phyloP scores from a whole-genome alignment of 2,329 filamentous ascomycete genomes.

The Xylariaceae sp. region DNA sequence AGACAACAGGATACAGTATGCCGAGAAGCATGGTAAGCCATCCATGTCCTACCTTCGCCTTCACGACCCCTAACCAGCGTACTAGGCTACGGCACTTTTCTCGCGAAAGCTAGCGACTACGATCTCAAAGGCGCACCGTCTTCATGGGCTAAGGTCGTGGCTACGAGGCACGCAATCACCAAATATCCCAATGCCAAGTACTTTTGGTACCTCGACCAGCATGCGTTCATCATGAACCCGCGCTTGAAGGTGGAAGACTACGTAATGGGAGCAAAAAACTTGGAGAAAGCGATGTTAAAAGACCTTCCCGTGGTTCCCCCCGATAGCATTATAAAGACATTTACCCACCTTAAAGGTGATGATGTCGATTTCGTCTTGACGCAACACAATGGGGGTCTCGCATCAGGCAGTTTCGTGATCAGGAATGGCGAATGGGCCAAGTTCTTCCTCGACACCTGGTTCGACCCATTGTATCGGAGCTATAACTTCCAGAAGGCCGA shows the following conservation, averaged over 20 bases:
- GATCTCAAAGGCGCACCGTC: conserved; percentile 55
- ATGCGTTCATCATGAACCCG: conserved; percentile 86
- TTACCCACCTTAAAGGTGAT: conserved; percentile 70
- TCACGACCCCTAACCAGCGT: conserved; percentile 1
- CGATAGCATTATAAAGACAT: conserved; percentile 95
- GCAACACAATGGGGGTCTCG: conserved; percentile 78
- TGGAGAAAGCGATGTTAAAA: conserved; percentile 78
- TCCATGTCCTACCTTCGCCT: background rate
- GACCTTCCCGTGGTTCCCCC: conserved; percentile 87
- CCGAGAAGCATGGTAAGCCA: conserved; percentile 70
- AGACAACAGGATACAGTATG: conserved; percentile 82
- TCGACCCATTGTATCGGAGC: conserved; percentile 84
- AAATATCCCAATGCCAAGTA: conserved; percentile 71
- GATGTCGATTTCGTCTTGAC: conserved; percentile 79
- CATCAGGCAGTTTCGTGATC: conserved; percentile 72
- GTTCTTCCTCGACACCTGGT: conserved; percentile 94
- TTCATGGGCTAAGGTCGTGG: conserved; percentile 76
- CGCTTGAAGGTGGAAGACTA: conserved; percentile 63
- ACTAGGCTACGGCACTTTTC: conserved; percentile 80
- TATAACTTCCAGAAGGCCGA: conserved; percentile 98
- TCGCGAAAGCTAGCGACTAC: conserved; percentile 74
- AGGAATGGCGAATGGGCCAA: conserved; percentile 84
- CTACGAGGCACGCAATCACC: conserved; percentile 83
- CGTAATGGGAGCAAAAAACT: conserved; percentile 60
- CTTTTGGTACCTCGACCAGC: conserved; percentile 83